A percentile compares a stretch with the other conserved stretches of the same genome.
phyloP scores from a whole-genome alignment of 441 rosid genomes.

The Pelargonium citronellum region DNA sequence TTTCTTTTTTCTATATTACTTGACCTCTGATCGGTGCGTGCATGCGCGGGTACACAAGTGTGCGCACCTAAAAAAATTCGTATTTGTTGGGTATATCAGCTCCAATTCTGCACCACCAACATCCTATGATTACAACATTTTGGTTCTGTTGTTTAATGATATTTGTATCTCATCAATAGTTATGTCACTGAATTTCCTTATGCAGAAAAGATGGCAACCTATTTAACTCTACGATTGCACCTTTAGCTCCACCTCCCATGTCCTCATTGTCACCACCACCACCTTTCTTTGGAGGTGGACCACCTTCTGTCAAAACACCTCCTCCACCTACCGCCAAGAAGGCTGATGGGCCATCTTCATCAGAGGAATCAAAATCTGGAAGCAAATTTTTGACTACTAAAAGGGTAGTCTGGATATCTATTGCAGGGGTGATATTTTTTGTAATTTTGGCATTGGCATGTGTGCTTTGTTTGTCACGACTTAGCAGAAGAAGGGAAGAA shows the following conservation, averaged over 20 bases:
- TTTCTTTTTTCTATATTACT: no score
- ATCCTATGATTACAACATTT: background rate
- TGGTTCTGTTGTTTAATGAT: background rate
- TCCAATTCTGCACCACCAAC: no score
- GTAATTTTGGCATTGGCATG: conserved; percentile 31
- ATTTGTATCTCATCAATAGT: conserved; percentile 5
- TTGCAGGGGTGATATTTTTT: conserved; percentile 30
- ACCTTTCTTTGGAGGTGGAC: conserved; percentile 40
- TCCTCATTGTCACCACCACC: conserved; percentile 41
- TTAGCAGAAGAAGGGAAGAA: conserved; percentile 34
- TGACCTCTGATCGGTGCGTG: no score
- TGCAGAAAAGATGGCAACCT: conserved; percentile 91
- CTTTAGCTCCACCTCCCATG: conserved; percentile 50
- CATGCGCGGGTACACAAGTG: no score
- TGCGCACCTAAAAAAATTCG: no score
- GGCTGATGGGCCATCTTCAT: conserved; percentile 32
- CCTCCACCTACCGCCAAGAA: conserved; percentile 37
- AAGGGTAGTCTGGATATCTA: conserved; percentile 33
- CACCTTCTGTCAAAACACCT: conserved; percentile 44
- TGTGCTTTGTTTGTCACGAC: conserved; percentile 38
- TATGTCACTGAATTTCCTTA: conserved; percentile 5
- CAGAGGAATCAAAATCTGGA: conserved; percentile 36
- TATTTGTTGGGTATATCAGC: no score
- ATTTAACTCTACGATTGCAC: conserved; percentile 63
- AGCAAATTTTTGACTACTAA: conserved; percentile 35